phyloP scores from a whole-genome alignment of 139 green algal genomes.

The Picochlorum costavermella region DNA sequence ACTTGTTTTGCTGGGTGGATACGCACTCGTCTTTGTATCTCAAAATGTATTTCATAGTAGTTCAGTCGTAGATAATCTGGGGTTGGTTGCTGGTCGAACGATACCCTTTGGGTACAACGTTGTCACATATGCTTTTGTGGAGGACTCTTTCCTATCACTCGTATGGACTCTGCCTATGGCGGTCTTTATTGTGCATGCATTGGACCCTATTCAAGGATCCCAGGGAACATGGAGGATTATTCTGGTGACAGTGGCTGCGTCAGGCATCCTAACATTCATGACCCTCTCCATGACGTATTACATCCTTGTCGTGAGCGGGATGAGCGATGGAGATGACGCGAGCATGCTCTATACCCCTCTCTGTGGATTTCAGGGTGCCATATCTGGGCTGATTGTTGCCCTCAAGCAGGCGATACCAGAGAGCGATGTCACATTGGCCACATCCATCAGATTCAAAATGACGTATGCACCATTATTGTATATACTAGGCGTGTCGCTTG shows the following conservation, averaged over 20 bases:
- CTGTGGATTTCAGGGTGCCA: constrained; percentile 77
- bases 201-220: constrained; percentile 79
- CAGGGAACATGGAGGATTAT: constrained; percentile 76
- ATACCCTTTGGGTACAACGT: constrained; percentile 31
- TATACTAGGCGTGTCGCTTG: constrained; percentile 18
- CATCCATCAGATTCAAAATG: constrained; percentile 52
- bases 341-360: constrained; percentile 50
- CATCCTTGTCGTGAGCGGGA: neutral
- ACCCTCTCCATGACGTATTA: constrained; percentile 54
- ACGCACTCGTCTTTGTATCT: neutral
- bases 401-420: constrained; percentile 90
- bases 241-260: constrained; percentile 33
- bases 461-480: constrained; percentile 64
- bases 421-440: constrained; percentile 66
- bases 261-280: constrained; percentile 46
- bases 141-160: constrained; percentile 11
- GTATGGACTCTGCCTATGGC: neutral
- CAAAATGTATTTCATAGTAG: neutral
- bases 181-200: neutral
- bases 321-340: neutral
- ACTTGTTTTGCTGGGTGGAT: neutral
- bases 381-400: constrained; percentile 73
- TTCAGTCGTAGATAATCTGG: constrained; percentile 7
- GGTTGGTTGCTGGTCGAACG: constrained; percentile 23
- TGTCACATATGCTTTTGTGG: constrained; percentile 28